These are phyloP conservation scores for Tylopilus vinaceipallidus DNA, from an alignment of 768 basidiomycete genomes.

Conservation along the genomic window DNA sequence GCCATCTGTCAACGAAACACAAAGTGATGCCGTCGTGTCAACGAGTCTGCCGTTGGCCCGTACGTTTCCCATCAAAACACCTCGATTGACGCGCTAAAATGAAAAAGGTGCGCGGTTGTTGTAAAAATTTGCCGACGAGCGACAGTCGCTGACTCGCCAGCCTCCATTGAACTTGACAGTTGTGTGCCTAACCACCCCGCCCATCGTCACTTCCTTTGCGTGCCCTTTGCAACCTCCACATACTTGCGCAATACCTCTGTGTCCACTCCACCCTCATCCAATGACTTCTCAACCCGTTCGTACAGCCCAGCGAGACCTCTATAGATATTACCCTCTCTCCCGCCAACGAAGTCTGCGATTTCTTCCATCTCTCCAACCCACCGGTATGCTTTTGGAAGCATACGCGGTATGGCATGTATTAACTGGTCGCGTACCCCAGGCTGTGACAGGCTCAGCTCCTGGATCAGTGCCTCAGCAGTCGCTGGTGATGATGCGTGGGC, in stretches of 20 bases:
- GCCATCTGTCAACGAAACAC: constrained; percentile 5
- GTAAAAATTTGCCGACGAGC: constrained; percentile 12
- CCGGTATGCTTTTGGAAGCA: constrained; percentile 63
- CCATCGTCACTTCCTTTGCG: background rate
- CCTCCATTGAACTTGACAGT: constrained; percentile 13
- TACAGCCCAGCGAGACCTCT: constrained; percentile 47
- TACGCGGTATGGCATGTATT: constrained; percentile 38
- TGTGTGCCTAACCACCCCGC: constrained; percentile 8
- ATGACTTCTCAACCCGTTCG: constrained; percentile 40
- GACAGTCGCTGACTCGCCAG: constrained; percentile 2
- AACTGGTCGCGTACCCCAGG: constrained; percentile 42
- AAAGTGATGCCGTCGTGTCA: constrained; percentile 1
- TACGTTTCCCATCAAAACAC: constrained; percentile 10
- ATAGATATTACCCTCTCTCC: constrained; percentile 43
- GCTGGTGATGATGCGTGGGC: constrained; percentile 57
- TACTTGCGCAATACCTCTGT: constrained; percentile 41
- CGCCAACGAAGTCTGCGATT: constrained; percentile 54
- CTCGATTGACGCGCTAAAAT: constrained; percentile 22
- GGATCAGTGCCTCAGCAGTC: constrained; percentile 54
- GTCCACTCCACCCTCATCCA: constrained; percentile 39
- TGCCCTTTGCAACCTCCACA: constrained; percentile 43
- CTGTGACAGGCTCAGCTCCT: constrained; percentile 48
- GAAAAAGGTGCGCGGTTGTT: constrained; percentile 22
- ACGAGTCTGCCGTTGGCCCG: background rate
- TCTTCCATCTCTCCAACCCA: constrained; percentile 67